Percentiles rank a stretch among this genome's conserved stretches.
Conservation (phyloP, 495 filamentous ascomycete genomes). For the Penicillium daleae region DNA sequence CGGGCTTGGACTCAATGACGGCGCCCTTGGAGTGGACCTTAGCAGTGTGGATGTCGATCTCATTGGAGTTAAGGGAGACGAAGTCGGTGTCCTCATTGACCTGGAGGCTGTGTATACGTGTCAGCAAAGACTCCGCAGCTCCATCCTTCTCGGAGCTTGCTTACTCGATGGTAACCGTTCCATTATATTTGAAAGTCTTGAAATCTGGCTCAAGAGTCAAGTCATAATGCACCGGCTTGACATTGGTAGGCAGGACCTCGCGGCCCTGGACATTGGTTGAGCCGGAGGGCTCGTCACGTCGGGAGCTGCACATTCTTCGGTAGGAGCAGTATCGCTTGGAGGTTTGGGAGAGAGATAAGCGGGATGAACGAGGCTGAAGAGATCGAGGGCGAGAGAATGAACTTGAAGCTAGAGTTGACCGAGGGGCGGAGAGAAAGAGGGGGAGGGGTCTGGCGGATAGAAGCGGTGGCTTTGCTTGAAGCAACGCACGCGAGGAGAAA, state of each 20-base stretch:
- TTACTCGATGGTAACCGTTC: constrained; percentile 67
- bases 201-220: constrained; percentile 70
- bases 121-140: constrained; percentile 4
- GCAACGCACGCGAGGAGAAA: constrained; percentile 44
- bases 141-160: constrained; percentile 13
- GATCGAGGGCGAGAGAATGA: constrained; percentile 25
- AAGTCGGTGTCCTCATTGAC: constrained; percentile 83
- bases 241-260: constrained; percentile 69
- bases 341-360: constrained; percentile 39
- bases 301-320: constrained; percentile 54
- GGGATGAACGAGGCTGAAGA: constrained; percentile 5
- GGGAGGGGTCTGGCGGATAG: constrained; percentile 40
- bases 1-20: constrained; percentile 54
- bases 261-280: constrained; percentile 60
- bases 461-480: constrained; percentile 50
- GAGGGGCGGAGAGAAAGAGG: constrained; percentile 38
- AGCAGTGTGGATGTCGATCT: constrained; percentile 81
- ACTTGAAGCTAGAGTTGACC: constrained; percentile 28
- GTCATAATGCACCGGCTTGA: constrained; percentile 69
- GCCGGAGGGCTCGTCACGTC: constrained; percentile 45
- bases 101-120: constrained; percentile 59
- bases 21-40: constrained; percentile 57
- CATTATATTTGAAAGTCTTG: constrained; percentile 64
- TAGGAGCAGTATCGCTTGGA: constrained; percentile 54
- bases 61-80: constrained; percentile 84